These are phyloP conservation scores for Cercospora janseana DNA, from an alignment of 2,329 filamentous ascomycete species.

Conservation along the genomic window DNA sequence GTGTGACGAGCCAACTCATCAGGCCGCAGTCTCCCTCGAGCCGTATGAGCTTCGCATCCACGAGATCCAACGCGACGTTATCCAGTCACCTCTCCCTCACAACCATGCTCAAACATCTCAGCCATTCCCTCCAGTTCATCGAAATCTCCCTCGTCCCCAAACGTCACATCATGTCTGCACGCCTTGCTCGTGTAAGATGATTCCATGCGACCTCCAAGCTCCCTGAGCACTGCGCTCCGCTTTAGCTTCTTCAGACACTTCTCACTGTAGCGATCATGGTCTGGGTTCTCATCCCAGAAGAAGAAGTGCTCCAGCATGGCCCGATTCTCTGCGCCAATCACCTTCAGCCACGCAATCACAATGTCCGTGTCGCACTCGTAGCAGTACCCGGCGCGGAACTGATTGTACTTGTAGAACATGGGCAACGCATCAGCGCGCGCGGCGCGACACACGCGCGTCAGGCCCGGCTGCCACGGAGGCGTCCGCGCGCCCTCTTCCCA, in stretches of 20 bases:
- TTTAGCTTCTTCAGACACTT: conserved; percentile 21
- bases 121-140: conserved; percentile 19
- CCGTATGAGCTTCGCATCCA: too few species aligned
- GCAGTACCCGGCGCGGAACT: conserved; percentile 29
- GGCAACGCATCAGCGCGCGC: conserved; percentile 27
- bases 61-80: too few species aligned
- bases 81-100: too few species aligned
- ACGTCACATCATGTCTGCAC: conserved; percentile 22
- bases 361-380: conserved; percentile 20
- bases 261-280: conserved; percentile 18
- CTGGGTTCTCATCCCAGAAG: conserved; percentile 22
- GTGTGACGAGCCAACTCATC: too few species aligned
- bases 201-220: conserved; percentile 19
- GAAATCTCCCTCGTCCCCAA: conserved; percentile 8
- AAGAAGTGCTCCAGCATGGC: conserved; percentile 18
- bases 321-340: conserved; percentile 24
- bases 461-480: conserved; percentile 24
- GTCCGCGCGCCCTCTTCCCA: conserved; percentile 22
- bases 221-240: conserved; percentile 14
- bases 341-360: conserved; percentile 20
- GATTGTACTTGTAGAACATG: conserved; percentile 29
- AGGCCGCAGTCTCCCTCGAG: too few species aligned
- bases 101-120: conserved; percentile 16
- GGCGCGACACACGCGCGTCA: conserved; percentile 23
- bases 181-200: conserved; percentile 9